Conservation (phyloP, 495 filamentous ascomycete genomes). For the Diplogelasinospora grovesii region DNA sequence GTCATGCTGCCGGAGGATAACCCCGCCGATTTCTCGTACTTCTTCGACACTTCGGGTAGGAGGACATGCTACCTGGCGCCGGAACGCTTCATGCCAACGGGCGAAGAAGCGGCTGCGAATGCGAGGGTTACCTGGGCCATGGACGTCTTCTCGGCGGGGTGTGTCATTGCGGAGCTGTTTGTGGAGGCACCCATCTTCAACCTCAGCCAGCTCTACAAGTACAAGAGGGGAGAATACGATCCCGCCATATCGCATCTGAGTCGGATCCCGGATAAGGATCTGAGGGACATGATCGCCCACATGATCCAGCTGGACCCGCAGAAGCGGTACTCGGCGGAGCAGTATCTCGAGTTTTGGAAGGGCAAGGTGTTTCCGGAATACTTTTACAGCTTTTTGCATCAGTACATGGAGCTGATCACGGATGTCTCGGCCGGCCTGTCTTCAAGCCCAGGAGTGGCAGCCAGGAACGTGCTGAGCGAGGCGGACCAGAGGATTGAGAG, state of each 20-base stretch:
- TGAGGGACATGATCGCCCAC: constrained; percentile 80
- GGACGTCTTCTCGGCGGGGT: constrained; percentile 97
- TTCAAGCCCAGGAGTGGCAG: constrained; percentile 52
- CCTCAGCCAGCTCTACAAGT: constrained; percentile 89
- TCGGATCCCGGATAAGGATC: constrained; percentile 80
- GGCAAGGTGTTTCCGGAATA: constrained; percentile 89
- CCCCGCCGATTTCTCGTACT: constrained; percentile 94
- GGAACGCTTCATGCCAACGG: constrained; percentile 75
- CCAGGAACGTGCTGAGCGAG: constrained; percentile 68
- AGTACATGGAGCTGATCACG: constrained; percentile 94
- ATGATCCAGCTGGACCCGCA: constrained; percentile 95
- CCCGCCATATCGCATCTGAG: constrained; percentile 70
- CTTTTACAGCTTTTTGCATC: constrained; percentile 94
- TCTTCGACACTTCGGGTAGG: constrained; percentile 87
- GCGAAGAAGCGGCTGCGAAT: constrained; percentile 53
- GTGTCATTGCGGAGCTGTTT: constrained; percentile 95
- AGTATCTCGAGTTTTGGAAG: constrained; percentile 90
- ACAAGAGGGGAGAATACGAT: constrained; percentile 87
- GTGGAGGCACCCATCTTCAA: constrained; percentile 93
- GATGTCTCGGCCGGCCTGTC: constrained; percentile 78
- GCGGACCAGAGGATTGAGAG: constrained; percentile 90
- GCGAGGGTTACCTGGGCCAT: constrained; percentile 75
- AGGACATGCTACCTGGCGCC: constrained; percentile 96
- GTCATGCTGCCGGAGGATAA: constrained; percentile 95
- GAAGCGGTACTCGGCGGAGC: constrained; percentile 85